phyloP scores from a whole-genome alignment of 2,329 filamentous ascomycete species.

The Blumeria graminis region DNA sequence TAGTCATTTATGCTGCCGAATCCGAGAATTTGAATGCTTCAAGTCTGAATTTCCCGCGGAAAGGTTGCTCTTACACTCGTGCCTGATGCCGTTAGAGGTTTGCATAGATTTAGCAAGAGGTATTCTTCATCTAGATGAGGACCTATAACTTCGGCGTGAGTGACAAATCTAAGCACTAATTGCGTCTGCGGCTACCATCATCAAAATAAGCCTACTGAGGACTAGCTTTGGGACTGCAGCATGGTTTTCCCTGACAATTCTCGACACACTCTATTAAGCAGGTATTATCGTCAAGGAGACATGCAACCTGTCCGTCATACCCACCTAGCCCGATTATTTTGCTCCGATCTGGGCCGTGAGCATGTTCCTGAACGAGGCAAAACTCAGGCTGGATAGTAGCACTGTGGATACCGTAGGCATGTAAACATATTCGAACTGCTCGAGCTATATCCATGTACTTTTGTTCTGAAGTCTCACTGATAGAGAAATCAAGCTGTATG shows the following conservation, averaged over 20 bases:
- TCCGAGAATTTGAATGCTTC: too few relatives aligned
- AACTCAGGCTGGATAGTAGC: conserved; percentile 95
- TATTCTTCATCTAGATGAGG: too few relatives aligned
- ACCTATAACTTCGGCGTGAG: too few relatives aligned
- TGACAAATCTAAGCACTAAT: too few relatives aligned
- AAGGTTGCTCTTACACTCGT: too few relatives aligned
- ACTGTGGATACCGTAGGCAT: conserved; percentile 88
- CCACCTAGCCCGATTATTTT: conserved; percentile 9
- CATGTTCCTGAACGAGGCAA: conserved; percentile 24
- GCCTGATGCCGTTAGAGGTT: too few relatives aligned
- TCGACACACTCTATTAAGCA: conserved; percentile 16
- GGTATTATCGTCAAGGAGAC: conserved; percentile 10
- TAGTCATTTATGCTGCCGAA: too few relatives aligned
- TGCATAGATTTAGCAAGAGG: too few relatives aligned
- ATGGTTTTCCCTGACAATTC: conserved; percentile 15
- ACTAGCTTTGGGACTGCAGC: conserved; percentile 10
- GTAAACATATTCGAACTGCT: conserved; percentile 65
- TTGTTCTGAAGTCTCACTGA: conserved; percentile 52
- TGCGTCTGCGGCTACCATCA: too few relatives aligned
- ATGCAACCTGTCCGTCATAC: conserved; percentile 8
- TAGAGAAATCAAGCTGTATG: conserved; percentile 74
- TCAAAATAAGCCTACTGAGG: conserved; percentile 9
- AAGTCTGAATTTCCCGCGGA: too few relatives aligned
- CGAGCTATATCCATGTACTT: conserved; percentile 81
- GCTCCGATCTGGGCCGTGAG: conserved; percentile 8